Conservation (phyloP, 129 eudicot genomes). For the Oenanthe sinensis region DNA sequence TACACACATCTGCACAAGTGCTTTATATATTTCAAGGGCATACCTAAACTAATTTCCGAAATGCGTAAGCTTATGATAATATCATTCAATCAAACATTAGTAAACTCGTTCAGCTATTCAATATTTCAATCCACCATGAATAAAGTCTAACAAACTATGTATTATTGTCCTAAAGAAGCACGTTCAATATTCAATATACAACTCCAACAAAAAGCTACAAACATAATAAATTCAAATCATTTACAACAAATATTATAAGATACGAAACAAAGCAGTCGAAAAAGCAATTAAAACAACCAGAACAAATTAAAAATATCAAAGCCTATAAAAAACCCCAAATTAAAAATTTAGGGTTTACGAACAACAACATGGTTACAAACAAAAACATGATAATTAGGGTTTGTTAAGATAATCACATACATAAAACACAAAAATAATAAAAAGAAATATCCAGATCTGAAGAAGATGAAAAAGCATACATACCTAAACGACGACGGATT, state of each 20-base stretch:
- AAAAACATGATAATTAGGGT: neutral
- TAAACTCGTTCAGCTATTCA: too few relatives aligned
- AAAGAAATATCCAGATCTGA: too few relatives aligned
- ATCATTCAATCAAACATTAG: neutral
- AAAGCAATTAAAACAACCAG: too few relatives aligned
- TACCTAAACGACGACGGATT: neutral
- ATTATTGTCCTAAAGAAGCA: too few relatives aligned
- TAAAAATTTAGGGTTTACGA: neutral
- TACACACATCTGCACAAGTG: neutral
- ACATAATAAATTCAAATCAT: neutral
- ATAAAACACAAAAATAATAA: too few relatives aligned
- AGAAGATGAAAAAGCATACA: too few relatives aligned
- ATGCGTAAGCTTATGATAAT: neutral
- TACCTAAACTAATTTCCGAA: neutral
- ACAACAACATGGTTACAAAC: neutral
- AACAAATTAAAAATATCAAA: neutral
- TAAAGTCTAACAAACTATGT: too few relatives aligned
- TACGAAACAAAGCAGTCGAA: neutral
- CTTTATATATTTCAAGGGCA: neutral
- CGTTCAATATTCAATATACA: neutral
- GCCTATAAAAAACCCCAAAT: neutral
- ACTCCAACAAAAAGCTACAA: neutral
- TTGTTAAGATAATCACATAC: too few relatives aligned
- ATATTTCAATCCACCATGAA: neutral
- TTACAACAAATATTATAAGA: neutral